Percentiles rank a stretch among this genome's conserved stretches.
Evolutionary conservation across 2,329 filamentous ascomycete genomes (phyloP).

Genomic region (Epichloe glyceriae): DNA sequence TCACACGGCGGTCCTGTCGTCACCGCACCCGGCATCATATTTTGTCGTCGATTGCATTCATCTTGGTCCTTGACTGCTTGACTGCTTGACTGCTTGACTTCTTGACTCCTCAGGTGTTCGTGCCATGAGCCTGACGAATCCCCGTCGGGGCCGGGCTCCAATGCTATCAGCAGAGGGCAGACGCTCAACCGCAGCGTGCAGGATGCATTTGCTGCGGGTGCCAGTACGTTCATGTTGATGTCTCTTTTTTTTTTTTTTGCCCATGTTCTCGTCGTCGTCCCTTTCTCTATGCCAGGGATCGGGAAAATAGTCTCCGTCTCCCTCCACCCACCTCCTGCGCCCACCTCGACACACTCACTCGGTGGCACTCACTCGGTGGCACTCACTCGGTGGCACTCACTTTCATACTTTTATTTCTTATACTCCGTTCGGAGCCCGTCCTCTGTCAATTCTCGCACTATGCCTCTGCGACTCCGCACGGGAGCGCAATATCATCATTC

Average conservation of each 20-base stretch:
- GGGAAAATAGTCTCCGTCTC: no score
- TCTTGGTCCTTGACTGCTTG: no score
- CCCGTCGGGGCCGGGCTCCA: slow-evolving; percentile 37
- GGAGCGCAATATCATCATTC: slow-evolving; percentile 14
- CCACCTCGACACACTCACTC: neutral
- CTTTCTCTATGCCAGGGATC: neutral
- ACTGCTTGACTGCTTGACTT: no score
- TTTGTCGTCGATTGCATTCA: no score
- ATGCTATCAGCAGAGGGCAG: slow-evolving; percentile 26
- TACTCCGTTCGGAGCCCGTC: neutral
- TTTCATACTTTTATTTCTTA: neutral
- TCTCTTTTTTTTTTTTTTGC: neutral
- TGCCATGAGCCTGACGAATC: slow-evolving; percentile 41
- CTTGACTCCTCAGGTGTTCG: no score
- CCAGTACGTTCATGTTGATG: slow-evolving; percentile 2
- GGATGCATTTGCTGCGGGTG: slow-evolving; percentile 48
- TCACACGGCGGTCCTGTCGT: no score
- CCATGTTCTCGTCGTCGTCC: neutral
- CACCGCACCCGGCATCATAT: no score
- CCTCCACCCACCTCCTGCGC: neutral
- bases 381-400: no score
- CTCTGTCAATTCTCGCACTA: slow-evolving; percentile 6
- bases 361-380: no score
- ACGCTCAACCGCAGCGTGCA: slow-evolving; percentile 46
- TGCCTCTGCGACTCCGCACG: slow-evolving; percentile 23